These are phyloP conservation scores for Chlamydomonas sphaeroides DNA, from an alignment of 139 green algal species.

Conservation along the genomic window DNA sequence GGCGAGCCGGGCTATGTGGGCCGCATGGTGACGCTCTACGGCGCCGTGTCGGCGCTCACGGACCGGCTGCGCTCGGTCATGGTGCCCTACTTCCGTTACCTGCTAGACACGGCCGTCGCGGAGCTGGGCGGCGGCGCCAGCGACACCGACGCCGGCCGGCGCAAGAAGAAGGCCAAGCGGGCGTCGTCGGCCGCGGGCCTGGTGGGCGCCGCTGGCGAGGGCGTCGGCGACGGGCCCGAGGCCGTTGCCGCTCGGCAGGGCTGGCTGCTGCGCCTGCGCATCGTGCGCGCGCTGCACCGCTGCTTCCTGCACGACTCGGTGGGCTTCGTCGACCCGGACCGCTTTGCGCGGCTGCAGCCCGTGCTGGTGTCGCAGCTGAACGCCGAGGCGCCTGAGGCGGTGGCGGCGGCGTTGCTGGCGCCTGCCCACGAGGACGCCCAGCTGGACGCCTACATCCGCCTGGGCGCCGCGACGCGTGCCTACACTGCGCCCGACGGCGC, in stretches of 20 bases:
- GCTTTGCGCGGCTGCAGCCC: conserved; percentile 74
- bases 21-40: conserved; percentile 66
- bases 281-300: conserved; percentile 83
- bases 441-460: conserved; percentile 24
- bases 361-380: conserved; percentile 66
- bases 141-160: not conserved
- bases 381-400: conserved; percentile 33
- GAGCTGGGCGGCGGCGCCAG: conserved; percentile 52
- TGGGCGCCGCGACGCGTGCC: not conserved
- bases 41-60: conserved; percentile 63
- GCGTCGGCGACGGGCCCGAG: not conserved
- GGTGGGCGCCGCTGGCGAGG: conserved; percentile 13
- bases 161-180: conserved; percentile 62
- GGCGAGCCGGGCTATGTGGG: conserved; percentile 16
- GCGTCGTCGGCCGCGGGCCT: conserved; percentile 30
- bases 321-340: conserved; percentile 75
- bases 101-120: conserved; percentile 63
- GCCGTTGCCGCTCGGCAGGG: conserved; percentile 10
- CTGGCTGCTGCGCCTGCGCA: conserved; percentile 66
- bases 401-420: not conserved
- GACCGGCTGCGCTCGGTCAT: conserved; percentile 86
- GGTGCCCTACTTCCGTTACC: conserved; percentile 82
- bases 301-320: conserved; percentile 85
- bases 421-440: conserved; percentile 35
- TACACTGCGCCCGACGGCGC: conserved; percentile 28